Conservation (phyloP, 192 early-diverging fungal genomes). For the Backusella parvicylindrica region DNA sequence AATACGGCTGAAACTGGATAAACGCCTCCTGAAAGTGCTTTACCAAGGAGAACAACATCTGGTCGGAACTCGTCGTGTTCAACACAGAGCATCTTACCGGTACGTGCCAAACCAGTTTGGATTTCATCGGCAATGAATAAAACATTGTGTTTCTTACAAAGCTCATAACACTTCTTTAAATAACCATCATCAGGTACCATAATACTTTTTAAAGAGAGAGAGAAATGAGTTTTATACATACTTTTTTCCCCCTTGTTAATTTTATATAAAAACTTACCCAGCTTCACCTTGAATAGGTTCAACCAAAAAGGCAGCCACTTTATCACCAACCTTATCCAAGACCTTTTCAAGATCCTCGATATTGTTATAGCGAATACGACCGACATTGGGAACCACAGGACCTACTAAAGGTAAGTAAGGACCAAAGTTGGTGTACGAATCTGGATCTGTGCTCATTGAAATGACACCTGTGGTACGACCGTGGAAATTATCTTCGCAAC, state of each 20-base stretch:
- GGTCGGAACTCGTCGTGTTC: slow-evolving; percentile 92
- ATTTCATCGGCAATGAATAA: slow-evolving; percentile 98
- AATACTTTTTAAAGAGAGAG: slow-evolving; percentile 52
- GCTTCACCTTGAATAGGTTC: slow-evolving; percentile 99
- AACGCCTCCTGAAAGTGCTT: slow-evolving; percentile 95
- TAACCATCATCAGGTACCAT: slow-evolving; percentile 93
- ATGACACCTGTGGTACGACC: slow-evolving; percentile 92
- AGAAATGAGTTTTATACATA: neutral
- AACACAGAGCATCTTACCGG: slow-evolving; percentile 91
- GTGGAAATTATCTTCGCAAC: slow-evolving; percentile 91
- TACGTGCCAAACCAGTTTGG: slow-evolving; percentile 94
- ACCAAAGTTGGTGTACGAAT: slow-evolving; percentile 82
- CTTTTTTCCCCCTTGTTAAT: neutral
- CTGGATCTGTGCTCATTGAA: slow-evolving; percentile 93
- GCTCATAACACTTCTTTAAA: slow-evolving; percentile 76
- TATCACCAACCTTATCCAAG: slow-evolving; percentile 75
- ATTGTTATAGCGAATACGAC: slow-evolving; percentile 80
- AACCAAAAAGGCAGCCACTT: slow-evolving; percentile 91
- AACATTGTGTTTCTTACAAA: slow-evolving; percentile 98
- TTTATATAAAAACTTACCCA: slow-evolving; percentile 44
- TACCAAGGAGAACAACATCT: slow-evolving; percentile 94
- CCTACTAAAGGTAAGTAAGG: slow-evolving; percentile 90
- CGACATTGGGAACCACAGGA: slow-evolving; percentile 72
- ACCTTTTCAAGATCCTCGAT: slow-evolving; percentile 85
- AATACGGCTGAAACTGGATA: slow-evolving; percentile 97